Conservation (phyloP, 352 stramenopile species). For the Saprolegnia diclina region DNA sequence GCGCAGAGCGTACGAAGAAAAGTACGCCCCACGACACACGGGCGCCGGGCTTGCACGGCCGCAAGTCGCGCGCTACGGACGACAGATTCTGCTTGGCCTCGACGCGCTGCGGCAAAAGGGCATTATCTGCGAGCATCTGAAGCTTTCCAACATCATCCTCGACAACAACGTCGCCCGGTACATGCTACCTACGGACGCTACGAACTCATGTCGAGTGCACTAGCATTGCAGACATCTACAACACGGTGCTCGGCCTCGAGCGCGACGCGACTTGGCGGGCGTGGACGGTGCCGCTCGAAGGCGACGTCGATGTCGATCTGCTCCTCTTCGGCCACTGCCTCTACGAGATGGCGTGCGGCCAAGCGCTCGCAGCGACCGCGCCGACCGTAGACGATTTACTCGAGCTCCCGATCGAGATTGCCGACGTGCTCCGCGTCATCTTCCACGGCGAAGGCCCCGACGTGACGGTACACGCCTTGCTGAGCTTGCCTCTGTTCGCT, state of each 20-base stretch:
- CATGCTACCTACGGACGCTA: not conserved
- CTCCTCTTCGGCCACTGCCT: slow-evolving; percentile 64
- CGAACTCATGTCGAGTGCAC: too few species aligned
- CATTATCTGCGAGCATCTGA: slow-evolving; percentile 63
- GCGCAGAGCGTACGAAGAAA: slow-evolving; percentile 40
- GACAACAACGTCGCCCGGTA: slow-evolving; percentile 49
- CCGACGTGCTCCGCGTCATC: slow-evolving; percentile 41
- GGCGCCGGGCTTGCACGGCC: slow-evolving; percentile 37
- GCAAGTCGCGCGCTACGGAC: slow-evolving; percentile 45
- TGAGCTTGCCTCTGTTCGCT: slow-evolving; percentile 41
- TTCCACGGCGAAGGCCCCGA: slow-evolving; percentile 29
- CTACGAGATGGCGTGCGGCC: slow-evolving; percentile 71
- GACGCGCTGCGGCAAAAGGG: slow-evolving; percentile 48
- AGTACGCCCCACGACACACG: slow-evolving; percentile 44
- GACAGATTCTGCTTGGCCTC: slow-evolving; percentile 57
- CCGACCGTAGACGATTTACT: slow-evolving; percentile 49
- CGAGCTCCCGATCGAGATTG: slow-evolving; percentile 47
- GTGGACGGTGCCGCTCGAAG: slow-evolving; percentile 55
- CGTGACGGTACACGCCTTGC: slow-evolving; percentile 34
- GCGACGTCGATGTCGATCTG: slow-evolving; percentile 58
- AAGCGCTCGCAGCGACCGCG: slow-evolving; percentile 40
- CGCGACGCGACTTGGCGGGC: slow-evolving; percentile 47
- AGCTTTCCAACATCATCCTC: slow-evolving; percentile 56
- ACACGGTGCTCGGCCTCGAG: slow-evolving; percentile 53
- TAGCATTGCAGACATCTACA: slow-evolving; percentile 55